phyloP scores from a whole-genome alignment of 1,139 yeast species.

The Candida sanyaensis region DNA sequence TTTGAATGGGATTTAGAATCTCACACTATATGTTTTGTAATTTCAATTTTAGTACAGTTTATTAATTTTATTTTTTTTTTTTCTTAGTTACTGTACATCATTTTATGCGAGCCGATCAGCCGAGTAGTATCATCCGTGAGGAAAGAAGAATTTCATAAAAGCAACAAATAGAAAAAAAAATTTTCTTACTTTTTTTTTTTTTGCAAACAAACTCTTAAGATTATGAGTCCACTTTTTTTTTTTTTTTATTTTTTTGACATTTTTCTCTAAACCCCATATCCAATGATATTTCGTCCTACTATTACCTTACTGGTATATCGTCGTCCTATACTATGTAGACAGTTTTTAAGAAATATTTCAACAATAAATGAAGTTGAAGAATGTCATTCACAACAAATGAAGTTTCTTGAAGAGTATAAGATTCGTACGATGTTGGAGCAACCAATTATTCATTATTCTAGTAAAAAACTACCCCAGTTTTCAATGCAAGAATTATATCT shows the following conservation, averaged over 20 bases:
- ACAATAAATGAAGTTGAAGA: constrained; percentile 5
- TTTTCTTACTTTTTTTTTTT: too few species aligned
- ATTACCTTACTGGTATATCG: not conserved
- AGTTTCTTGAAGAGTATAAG: constrained; percentile 46
- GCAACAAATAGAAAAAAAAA: too few species aligned
- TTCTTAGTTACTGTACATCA: not conserved
- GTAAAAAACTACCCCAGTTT: constrained; percentile 47
- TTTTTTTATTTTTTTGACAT: not conserved
- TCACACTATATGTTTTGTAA: too few species aligned
- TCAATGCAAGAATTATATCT: constrained; percentile 46
- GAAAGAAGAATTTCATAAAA: not conserved
- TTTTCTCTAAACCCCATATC: not conserved
- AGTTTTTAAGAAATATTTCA: not conserved
- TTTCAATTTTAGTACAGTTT: not conserved
- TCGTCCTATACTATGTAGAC: not conserved
- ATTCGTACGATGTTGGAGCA: constrained; percentile 53
- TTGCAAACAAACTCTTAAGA: too few species aligned
- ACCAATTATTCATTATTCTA: constrained; percentile 51
- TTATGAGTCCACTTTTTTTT: not conserved
- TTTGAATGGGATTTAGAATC: too few species aligned
- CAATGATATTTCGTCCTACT: not conserved
- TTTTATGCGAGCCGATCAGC: not conserved
- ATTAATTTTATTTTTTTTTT: too few species aligned
- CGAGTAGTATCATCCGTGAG: too few species aligned
- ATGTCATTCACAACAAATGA: constrained; percentile 26